Evolutionary conservation across 768 basidiomycete genomes (phyloP), one percentile per base, ranked within the genome.

Genomic region (Trametes cubensis): DNA sequence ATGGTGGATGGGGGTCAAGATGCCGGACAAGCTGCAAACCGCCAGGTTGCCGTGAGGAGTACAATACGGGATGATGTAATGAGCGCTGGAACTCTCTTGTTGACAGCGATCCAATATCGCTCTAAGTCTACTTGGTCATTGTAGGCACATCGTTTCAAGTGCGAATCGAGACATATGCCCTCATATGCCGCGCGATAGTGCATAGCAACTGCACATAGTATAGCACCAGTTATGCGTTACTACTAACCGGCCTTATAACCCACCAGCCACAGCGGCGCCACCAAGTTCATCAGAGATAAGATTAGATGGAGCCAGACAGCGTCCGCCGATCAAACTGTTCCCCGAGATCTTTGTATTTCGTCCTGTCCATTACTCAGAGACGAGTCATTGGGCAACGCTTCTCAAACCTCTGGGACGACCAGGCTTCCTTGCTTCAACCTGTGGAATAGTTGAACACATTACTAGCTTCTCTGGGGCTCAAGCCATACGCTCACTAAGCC

Each of bases 51-150:
- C 34, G 38, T 18, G 40, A 39, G 18, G 38, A 28, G 20, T 2
- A 20, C 41, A 45, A 45, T 30, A 34, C 45, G 53, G 38, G 46
- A 39, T 48, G 46, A 46, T 57, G 46, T 57, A 51, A 51, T 58
- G 34, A 34, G 34, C 34, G 34, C 34, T 11, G 48, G 23, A 47
- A 47, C 7, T 15, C 47, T 21, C 21, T 7, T 7, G 15, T 42
- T 42, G 11, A 42, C 39, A 30, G 21, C 6, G 45, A 34, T 2
- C 28, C 28, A 11, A 17, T n/a, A n/a, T n/a, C n/a, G n/a, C n/a
- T n/a, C n/a, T n/a, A n/a, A n/a, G n/a, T n/a, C 44, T 2, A 3
- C 21, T 40, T 4, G 39, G 4, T 6, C 38, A 30, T 30, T 30
- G 34, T 4, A n/a, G 25, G 48, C 23, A 4, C 34, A 11, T 25